Evolutionary conservation across 2,329 filamentous ascomycete genomes (phyloP).

Genomic region (Colletotrichum cordylinicola): DNA sequence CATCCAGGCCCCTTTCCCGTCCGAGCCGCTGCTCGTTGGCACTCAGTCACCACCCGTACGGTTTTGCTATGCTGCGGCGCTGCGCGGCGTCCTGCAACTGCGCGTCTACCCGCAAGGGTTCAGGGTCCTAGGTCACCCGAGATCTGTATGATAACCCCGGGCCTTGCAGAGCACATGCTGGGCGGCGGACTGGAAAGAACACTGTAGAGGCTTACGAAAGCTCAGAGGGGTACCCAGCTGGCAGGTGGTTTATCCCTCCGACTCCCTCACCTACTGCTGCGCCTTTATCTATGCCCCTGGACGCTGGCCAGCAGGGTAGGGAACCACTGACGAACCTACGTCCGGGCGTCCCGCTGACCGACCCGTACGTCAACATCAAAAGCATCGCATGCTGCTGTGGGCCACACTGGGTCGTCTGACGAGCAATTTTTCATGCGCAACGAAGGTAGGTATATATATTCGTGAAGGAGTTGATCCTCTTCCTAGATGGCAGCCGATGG

Average conservation of each 20-base stretch:
- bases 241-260: background rate
- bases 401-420: background rate
- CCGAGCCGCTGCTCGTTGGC: background rate
- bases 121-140: background rate
- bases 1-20: background rate
- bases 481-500: background rate
- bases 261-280: background rate
- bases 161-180: background rate
- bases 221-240: background rate
- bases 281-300: background rate
- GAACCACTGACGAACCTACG: background rate
- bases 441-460: constrained; percentile 4
- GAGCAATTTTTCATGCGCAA: background rate
- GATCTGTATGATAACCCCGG: background rate
- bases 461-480: background rate
- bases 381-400: background rate
- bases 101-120: constrained; percentile 3
- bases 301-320: background rate
- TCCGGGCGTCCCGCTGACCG: background rate
- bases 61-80: background rate
- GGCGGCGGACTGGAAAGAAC: background rate
- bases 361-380: background rate
- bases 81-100: background rate
- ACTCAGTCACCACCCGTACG: background rate
- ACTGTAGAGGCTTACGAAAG: background rate